Evolutionary conservation across 2,329 filamentous ascomycete genomes (phyloP).

Genomic region (Periconia digitata): DNA sequence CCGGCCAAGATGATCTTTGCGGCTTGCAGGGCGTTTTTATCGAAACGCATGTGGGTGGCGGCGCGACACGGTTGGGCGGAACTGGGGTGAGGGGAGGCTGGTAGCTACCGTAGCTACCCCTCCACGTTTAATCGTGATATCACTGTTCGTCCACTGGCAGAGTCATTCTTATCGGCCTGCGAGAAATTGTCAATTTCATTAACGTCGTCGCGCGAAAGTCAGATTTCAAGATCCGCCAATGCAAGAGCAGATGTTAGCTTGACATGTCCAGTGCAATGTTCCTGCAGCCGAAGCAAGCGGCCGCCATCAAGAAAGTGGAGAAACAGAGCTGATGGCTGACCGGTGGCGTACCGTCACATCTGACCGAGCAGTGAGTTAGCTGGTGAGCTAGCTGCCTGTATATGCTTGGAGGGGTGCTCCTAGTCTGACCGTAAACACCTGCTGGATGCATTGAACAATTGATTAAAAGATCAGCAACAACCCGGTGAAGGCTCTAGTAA

Average conservation of each 20-base stretch:
- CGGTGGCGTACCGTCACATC: slow-evolving; percentile 1
- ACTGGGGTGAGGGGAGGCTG: slow-evolving; percentile 5
- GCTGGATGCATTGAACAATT: background rate
- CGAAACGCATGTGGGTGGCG: slow-evolving; percentile 27
- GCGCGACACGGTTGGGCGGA: slow-evolving; percentile 5
- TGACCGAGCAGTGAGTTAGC: slow-evolving; percentile 11
- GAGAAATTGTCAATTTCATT: no score
- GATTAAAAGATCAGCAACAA: background rate
- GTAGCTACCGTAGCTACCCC: slow-evolving; percentile 8
- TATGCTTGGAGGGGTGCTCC: background rate
- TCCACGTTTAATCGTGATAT: slow-evolving; percentile 12
- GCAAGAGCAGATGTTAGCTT: background rate
- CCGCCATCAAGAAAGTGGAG: slow-evolving; percentile 12
- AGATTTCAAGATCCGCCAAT: no score
- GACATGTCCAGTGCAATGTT: slow-evolving; percentile 11
- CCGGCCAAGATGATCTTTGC: slow-evolving; percentile 3
- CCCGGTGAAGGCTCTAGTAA: background rate
- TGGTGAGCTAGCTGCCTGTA: slow-evolving; percentile 1
- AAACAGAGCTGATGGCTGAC: slow-evolving; percentile 16
- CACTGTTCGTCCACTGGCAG: slow-evolving; percentile 1
- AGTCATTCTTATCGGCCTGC: no score
- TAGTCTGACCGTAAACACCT: background rate
- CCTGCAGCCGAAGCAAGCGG: slow-evolving; percentile 31
- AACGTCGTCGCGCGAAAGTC: no score
- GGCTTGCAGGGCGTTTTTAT: slow-evolving; percentile 29